Evolutionary conservation across 345 rosid genomes (phyloP), one percentile per base, ranked within the genome.

Genomic region (Gossypium longicalyx): DNA sequence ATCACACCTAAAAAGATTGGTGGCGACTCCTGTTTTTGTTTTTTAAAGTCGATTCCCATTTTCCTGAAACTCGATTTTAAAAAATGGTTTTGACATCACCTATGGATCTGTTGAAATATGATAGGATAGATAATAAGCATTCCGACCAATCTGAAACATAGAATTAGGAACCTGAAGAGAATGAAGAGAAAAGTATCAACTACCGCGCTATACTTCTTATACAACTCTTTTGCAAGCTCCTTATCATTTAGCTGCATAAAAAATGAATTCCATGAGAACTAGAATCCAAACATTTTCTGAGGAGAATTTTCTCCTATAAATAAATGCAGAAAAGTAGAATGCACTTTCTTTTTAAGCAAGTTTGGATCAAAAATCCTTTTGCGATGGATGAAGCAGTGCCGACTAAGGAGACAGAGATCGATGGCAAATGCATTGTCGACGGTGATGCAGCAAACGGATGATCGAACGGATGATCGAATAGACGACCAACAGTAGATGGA

Each of bases 161-260:
- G 49, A 15, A 71, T 60, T 4, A 54, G 44, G 71, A 70, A 22
- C n/a, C 67, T 34, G 76, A 63, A 49, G 4, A 41, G 67, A 58
- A 71, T 8, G 8, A 48, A 48, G 45, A 22, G 44, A 73, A 73
- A 61, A 57, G n/a, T 53, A 79, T 77, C 62, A 77, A 87, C 82
- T 79, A 94, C 97, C 78, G 89, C 95, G 81, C 97, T 94, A 67
- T 89, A 92, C 80, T 94, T 94, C 77, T 94, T 92, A 83, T 94
- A 92, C 81, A 94, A 78, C 82, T 94, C 98, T 74, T 92, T 94
- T 29, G 91, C 85, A 68, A 94, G 89, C 83, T 92, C 98, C 81
- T 89, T 90, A 74, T 90, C 95, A 78, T 88, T 85, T 51, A 88
- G 87, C 98, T 94, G 83, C 76, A 73, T 63, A 70, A 74, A 23